Base-by-base conservation (phyloP, 1,284 basidiomycete genomes). In the Anthracocystis panici-leucophaei region DNA sequence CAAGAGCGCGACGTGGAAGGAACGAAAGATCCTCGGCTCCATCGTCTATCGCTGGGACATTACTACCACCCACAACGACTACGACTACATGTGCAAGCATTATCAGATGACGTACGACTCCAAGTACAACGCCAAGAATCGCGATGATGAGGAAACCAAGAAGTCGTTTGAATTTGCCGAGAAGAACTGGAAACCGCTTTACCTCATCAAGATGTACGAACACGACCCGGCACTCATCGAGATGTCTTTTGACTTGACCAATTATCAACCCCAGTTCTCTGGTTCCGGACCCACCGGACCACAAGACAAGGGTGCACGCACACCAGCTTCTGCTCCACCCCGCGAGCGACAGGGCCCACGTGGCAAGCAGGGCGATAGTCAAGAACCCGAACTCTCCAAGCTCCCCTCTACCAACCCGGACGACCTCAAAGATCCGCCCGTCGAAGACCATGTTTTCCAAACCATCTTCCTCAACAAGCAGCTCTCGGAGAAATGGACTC, bases 391-490 rank as follows among this genome's bases (percentile, higher is more conserved):
- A 10, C 65, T 73, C 25, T 73, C 75, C 18, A 49, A 27, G 42
- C 51, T 66, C 12, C 58, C 66, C 29, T 70, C 65, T 1, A 23
- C 40, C 48, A 61, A 70, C n/a, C 60, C 67, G 0, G n/a, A 49
- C 5, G 61, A 62, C 1, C 54, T 66, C 23, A 69, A 69, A 35
- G 67, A 75, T 44, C 75, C 86, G 0, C 84, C 86, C 2, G 73
- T 87, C 29, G 80, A 87, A 58, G 66, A 87, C 59, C 89, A 90
- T 75, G 87, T 90, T n/a, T 90, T 90, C 83, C 89, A 90, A 84
- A 90, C 90, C 11, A 90, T 91, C 77, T 90, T 90, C 82, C 86
- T 90, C 21, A 89, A 91, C 81, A 86, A 88, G 31, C 87, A 88
- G 27, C 87, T 87, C 40, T 83, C 87, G 48, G 57, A 88, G 3